Evolutionary conservation across 331 rosid genomes (phyloP).

Genomic region (Spiraea crenata): DNA sequence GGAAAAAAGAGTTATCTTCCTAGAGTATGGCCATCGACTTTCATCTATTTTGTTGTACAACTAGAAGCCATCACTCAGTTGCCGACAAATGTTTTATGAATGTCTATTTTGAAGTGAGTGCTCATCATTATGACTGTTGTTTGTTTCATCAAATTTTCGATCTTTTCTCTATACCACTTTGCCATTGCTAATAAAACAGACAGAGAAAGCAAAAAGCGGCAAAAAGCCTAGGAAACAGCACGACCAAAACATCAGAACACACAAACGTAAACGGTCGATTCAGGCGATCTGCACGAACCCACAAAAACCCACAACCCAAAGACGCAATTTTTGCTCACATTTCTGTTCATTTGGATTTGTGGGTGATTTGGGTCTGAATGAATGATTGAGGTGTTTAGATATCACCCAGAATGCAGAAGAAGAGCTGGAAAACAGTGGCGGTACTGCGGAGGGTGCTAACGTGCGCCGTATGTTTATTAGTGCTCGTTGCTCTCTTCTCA

Average conservation of each 20-base stretch:
- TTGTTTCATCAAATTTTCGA: not conserved
- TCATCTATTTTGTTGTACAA: no score
- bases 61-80: no score
- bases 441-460: conserved; percentile 57
- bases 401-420: conserved; percentile 55
- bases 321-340: not conserved
- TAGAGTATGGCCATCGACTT: no score
- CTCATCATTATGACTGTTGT: no score
- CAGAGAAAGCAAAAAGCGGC: not conserved
- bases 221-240: not conserved
- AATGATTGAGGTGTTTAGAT: conserved; percentile 13
- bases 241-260: not conserved
- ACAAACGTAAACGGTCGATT: not conserved
- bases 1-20: no score
- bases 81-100: no score
- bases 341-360: not conserved
- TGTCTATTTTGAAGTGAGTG: no score
- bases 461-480: conserved; percentile 56
- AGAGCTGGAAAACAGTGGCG: conserved; percentile 40
- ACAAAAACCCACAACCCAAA: not conserved
- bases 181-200: not conserved
- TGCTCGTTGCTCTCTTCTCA: conserved; percentile 54
- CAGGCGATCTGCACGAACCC: not conserved
- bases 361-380: not conserved
- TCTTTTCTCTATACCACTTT: not conserved